Base-by-base conservation (phyloP, 148 eudicot species). In the Rheum nobile region DNA sequence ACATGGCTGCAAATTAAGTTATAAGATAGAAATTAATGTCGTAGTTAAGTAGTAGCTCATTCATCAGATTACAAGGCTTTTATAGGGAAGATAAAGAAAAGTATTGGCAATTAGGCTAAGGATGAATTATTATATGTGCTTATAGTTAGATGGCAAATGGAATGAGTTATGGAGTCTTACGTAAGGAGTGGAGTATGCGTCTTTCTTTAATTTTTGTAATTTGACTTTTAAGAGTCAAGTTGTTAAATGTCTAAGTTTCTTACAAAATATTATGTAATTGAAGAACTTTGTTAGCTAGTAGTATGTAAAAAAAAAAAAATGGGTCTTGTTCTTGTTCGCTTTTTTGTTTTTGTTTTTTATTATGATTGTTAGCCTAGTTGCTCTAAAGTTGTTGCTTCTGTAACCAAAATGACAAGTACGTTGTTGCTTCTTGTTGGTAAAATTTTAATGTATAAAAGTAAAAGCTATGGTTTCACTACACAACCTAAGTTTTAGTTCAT, bases 1-100 rank as follows among this genome's bases (percentile, higher is more conserved):
- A 76, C 89, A 88, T 87, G 80, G 72, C 39, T 77, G 14, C 72
- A 35, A 17, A 61, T 34, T 78, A 31, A 29, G 10, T 0, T 41
- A 5, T 4, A 41, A 41, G n/a, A n/a, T n/a, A n/a, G n/a, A n/a
- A n/a, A n/a, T n/a, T n/a, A n/a, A 41, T 41, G 43, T 41, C 6
- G 43, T 4, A 8, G n/a, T n/a, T 4, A 35, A 41, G 43, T 6
- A 41, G 43, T 41, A 41, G 43, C 43, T 41, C 43, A 41, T 41
- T 41, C 43, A 4, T 41, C 0, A 9, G 43, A 8, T 2, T 37
- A 37, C 19, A 34, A 31, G 69, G 38, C 38, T 63, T 63, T 29
- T 31, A 65, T 65, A 65, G 70, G 39, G 32, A 65, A 65, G 4
- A 65, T 14, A 65, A 1, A 1, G 8, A 17, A 22, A 12, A 4